phyloP scores from a whole-genome alignment of 306 rosid genomes.

The Prunus dulcis region DNA sequence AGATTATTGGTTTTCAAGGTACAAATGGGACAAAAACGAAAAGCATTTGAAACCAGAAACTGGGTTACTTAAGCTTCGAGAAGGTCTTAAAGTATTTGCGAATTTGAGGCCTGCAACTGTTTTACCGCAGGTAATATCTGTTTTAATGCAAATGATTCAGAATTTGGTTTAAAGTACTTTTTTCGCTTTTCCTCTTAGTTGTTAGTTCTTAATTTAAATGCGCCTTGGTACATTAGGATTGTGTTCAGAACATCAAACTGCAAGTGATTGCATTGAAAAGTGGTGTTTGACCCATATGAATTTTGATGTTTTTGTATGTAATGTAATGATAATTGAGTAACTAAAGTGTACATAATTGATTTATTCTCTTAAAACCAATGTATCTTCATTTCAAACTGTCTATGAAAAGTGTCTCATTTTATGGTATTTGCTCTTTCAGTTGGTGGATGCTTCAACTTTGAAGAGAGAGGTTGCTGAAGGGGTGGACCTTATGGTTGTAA shows the following conservation, averaged over 20 bases:
- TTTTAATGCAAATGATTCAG: background rate
- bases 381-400: background rate
- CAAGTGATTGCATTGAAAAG: background rate
- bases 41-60: constrained; percentile 91
- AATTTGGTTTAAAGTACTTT: too few relatives aligned
- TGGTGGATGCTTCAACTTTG: constrained; percentile 88
- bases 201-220: background rate
- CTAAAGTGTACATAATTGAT: background rate
- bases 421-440: constrained; percentile 37
- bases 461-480: constrained; percentile 86
- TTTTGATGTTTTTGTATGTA: background rate
- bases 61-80: constrained; percentile 65
- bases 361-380: background rate
- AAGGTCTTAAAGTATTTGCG: constrained; percentile 74
- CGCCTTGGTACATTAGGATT: background rate
- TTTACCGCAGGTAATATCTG: constrained; percentile 55
- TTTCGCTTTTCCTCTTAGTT: background rate
- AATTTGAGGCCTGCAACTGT: constrained; percentile 84
- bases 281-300: background rate
- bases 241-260: background rate
- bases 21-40: constrained; percentile 77
- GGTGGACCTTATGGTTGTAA: constrained; percentile 89
- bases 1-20: constrained; percentile 32
- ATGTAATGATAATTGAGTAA: background rate
- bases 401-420: background rate